These are phyloP conservation scores for Talaromyces thailandensis DNA, from an alignment of 495 filamentous ascomycete genomes.

Conservation along the genomic window DNA sequence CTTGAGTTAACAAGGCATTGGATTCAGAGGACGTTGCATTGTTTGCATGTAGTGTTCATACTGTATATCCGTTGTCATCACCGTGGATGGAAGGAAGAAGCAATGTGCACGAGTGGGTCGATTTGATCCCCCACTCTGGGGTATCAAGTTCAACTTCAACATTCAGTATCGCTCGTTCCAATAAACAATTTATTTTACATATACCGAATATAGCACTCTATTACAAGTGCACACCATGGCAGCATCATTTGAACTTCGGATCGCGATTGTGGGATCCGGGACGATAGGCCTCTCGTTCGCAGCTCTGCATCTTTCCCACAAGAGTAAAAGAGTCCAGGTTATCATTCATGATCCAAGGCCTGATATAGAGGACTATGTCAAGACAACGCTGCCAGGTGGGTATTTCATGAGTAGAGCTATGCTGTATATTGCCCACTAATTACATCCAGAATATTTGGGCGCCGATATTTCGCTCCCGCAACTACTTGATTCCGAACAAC, in stretches of 20 bases:
- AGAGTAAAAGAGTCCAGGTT: slow-evolving; percentile 33
- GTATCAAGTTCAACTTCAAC: not conserved
- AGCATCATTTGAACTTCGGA: slow-evolving; percentile 9
- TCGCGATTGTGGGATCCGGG: slow-evolving; percentile 46
- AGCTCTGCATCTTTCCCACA: slow-evolving; percentile 42
- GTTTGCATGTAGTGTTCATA: not conserved
- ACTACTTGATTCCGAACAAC: slow-evolving; percentile 19
- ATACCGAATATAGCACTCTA: not conserved
- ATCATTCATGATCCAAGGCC: slow-evolving; percentile 39
- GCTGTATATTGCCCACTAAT: not conserved
- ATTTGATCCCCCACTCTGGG: not conserved
- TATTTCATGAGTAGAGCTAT: too few species aligned
- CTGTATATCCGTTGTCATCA: not conserved
- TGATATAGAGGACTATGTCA: slow-evolving; percentile 38
- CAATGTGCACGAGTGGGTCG: not conserved
- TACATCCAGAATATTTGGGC: slow-evolving; percentile 7
- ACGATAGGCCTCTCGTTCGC: slow-evolving; percentile 55
- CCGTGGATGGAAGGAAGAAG: not conserved
- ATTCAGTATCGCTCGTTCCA: not conserved
- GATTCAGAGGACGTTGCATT: not conserved
- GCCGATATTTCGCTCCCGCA: slow-evolving; percentile 6
- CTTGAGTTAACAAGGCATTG: not conserved
- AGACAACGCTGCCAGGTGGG: slow-evolving; percentile 23
- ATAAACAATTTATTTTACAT: not conserved
- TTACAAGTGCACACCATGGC: not conserved